phyloP scores from a whole-genome alignment of 2,329 filamentous ascomycete genomes.

The Talaromyces albobiverticillius region DNA sequence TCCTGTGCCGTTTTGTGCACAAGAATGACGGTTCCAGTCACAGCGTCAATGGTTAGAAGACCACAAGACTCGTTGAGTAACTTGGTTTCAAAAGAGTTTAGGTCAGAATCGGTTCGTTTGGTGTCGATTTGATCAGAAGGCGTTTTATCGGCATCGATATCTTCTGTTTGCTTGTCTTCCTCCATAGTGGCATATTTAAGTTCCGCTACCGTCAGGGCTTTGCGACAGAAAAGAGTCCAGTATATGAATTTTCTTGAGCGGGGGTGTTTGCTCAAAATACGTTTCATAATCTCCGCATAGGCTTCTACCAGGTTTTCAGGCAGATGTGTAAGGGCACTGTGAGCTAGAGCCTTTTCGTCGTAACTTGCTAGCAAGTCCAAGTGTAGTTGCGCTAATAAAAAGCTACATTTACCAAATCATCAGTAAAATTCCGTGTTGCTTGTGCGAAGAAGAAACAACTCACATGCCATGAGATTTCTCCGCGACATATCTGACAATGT shows the following conservation, averaged over 20 bases:
- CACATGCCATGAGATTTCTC: constrained; percentile 28
- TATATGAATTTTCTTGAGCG: constrained; percentile 24
- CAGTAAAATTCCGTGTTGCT: neutral
- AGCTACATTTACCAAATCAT: constrained; percentile 18
- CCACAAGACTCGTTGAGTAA: constrained; percentile 21
- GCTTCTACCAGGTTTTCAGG: constrained; percentile 27
- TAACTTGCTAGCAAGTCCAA: constrained; percentile 27
- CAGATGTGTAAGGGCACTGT: constrained; percentile 24
- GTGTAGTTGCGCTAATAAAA: constrained; percentile 28
- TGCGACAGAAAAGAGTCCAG: constrained; percentile 26
- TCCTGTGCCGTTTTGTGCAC: constrained; percentile 31
- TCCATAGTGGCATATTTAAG: constrained; percentile 21
- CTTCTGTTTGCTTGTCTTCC: neutral
- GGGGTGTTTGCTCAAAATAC: constrained; percentile 22
- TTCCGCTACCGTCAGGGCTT: constrained; percentile 25
- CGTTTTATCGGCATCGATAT: neutral
- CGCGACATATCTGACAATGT: constrained; percentile 19
- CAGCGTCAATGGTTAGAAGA: constrained; percentile 25
- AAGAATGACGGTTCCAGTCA: constrained; percentile 24
- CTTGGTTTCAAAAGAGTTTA: constrained; percentile 20
- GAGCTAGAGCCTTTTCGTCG: constrained; percentile 19
- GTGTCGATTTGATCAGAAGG: neutral
- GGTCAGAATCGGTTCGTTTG: constrained; percentile 16
- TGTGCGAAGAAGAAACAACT: constrained; percentile 9
- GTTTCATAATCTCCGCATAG: constrained; percentile 30